phyloP scores from a whole-genome alignment of 129 eudicot species.

The Saussurea involucrata region DNA sequence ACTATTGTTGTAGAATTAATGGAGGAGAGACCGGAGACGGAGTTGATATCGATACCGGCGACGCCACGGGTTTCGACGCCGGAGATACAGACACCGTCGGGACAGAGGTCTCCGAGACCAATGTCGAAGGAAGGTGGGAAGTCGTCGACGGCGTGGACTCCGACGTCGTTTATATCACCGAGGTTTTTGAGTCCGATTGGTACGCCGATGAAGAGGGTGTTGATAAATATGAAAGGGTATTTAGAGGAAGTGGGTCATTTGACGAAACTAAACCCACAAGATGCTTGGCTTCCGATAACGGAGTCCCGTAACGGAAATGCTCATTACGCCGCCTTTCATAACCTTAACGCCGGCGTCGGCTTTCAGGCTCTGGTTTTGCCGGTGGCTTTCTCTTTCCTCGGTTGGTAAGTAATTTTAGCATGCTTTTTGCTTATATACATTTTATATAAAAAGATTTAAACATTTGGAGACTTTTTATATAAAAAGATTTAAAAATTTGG shows the following conservation, averaged over 20 bases:
- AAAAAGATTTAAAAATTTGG: too few species aligned
- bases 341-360: constrained; percentile 76
- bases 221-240: constrained; percentile 78
- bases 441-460: too few species aligned
- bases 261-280: constrained; percentile 70
- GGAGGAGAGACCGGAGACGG: constrained; percentile 78
- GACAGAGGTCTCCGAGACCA: constrained; percentile 68
- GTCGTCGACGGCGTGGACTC: constrained; percentile 72
- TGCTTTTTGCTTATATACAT: too few species aligned
- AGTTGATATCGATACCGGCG: constrained; percentile 89
- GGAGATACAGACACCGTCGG: constrained; percentile 72
- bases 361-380: constrained; percentile 78
- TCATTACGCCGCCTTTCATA: constrained; percentile 80
- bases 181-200: constrained; percentile 89
- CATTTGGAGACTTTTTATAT: too few species aligned
- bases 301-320: constrained; percentile 80
- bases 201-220: constrained; percentile 89
- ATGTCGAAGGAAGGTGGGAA: constrained; percentile 44
- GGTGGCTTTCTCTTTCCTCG: constrained; percentile 68
- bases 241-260: constrained; percentile 57
- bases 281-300: constrained; percentile 85
- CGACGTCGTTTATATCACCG: constrained; percentile 82
- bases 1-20: not conserved
- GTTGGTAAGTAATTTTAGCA: constrained; percentile 57
- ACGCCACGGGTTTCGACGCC: constrained; percentile 72